Evolutionary conservation across 441 rosid species (phyloP).

Genomic region (Flueggea neowawraea): DNA sequence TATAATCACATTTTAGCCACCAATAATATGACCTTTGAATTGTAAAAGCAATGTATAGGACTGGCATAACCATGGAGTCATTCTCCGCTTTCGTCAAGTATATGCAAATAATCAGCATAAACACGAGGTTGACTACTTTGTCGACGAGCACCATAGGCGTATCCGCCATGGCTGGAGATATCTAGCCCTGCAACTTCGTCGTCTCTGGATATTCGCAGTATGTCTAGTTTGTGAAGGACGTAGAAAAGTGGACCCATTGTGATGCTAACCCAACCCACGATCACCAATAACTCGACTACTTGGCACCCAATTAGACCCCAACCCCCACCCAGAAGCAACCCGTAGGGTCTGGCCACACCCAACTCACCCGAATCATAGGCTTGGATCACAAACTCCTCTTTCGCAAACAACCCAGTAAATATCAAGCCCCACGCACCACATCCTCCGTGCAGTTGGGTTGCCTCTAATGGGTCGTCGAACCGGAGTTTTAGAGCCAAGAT

Average conservation of each 20-base stretch:
- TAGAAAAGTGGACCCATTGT: conserved; percentile 80
- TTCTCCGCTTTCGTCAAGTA: conserved; percentile 27
- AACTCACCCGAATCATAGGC: conserved; percentile 36
- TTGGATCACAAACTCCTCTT: conserved; percentile 59
- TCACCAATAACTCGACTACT: conserved; percentile 47
- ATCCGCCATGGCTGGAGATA: conserved; percentile 62
- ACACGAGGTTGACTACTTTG: conserved; percentile 33
- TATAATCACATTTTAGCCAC: too few species aligned
- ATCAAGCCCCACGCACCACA: conserved; percentile 89
- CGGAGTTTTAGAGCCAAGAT: conserved; percentile 37
- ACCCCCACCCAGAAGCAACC: conserved; percentile 76
- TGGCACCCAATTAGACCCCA: conserved; percentile 66
- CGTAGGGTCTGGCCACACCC: conserved; percentile 46
- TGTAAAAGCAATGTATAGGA: neutral
- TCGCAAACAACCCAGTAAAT: conserved; percentile 71
- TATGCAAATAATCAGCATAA: conserved; percentile 26
- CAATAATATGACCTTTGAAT: too few species aligned
- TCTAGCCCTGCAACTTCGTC: conserved; percentile 60
- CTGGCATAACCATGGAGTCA: neutral
- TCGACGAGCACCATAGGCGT: conserved; percentile 37
- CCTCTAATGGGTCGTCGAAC: conserved; percentile 78
- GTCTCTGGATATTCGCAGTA: conserved; percentile 42
- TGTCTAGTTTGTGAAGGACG: conserved; percentile 44
- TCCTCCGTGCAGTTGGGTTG: conserved; percentile 80
- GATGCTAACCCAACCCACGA: conserved; percentile 49